These are phyloP conservation scores for Bjerkandera adusta DNA, from an alignment of 1,284 basidiomycete species.

Conservation along the genomic window DNA sequence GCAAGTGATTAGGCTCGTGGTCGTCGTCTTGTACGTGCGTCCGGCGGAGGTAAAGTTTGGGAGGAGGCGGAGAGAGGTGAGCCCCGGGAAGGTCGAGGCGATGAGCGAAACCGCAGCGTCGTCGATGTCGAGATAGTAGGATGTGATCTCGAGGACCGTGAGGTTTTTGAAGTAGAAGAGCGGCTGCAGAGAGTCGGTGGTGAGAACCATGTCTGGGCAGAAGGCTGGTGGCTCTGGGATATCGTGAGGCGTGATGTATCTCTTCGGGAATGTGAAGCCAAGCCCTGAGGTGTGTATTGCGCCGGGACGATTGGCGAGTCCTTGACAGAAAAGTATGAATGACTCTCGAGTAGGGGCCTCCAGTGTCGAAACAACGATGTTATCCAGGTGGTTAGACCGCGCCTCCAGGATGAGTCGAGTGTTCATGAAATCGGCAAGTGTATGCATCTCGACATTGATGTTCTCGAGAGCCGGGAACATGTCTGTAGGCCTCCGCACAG, in stretches of 20 bases:
- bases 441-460: too few species aligned
- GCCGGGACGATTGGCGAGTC: background rate
- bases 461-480: too few species aligned
- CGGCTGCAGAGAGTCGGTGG: background rate
- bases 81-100: background rate
- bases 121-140: background rate
- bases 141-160: background rate
- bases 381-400: too few species aligned
- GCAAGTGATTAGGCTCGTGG: background rate
- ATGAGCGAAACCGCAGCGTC: background rate
- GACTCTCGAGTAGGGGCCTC: background rate
- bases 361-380: too few species aligned
- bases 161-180: background rate
- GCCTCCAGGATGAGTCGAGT: too few species aligned
- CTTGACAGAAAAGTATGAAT: background rate
- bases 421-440: too few species aligned
- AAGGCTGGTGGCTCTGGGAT: background rate
- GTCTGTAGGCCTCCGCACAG: too few species aligned
- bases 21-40: background rate
- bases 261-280: background rate
- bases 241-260: background rate
- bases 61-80: background rate
- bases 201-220: background rate
- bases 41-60: background rate
- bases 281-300: background rate